phyloP scores from a whole-genome alignment of 352 stramenopile species.

The Pythium oligandrum region DNA sequence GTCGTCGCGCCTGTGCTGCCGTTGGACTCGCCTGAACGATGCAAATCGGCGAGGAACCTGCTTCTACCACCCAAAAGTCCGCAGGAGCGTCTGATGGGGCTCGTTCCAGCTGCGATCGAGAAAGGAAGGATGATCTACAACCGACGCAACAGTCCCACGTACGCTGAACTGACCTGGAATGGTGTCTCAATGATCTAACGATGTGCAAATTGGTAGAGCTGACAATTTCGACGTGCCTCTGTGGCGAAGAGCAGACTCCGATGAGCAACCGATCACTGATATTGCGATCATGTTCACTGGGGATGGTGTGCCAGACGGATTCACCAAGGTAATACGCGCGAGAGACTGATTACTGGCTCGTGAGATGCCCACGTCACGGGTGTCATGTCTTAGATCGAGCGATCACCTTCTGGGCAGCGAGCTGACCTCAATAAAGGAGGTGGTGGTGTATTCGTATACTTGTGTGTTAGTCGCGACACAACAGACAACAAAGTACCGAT shows the following conservation, averaged over 20 bases:
- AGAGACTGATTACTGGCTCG: not conserved
- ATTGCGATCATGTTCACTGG: conserved; percentile 76
- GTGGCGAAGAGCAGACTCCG: conserved; percentile 44
- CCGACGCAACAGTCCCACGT: conserved; percentile 29
- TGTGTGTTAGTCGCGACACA: conserved; percentile 58
- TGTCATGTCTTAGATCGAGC: conserved; percentile 47
- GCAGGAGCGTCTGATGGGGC: conserved; percentile 40
- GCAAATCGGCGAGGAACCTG: too few species aligned
- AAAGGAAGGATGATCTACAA: conserved; percentile 39
- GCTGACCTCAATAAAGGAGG: conserved; percentile 80
- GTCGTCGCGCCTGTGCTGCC: too few species aligned
- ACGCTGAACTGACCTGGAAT: conserved; percentile 9
- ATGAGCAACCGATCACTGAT: conserved; percentile 58
- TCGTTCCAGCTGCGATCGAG: conserved; percentile 40
- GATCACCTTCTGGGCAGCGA: conserved; percentile 62
- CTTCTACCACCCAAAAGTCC: conserved; percentile 24
- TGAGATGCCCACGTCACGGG: not conserved
- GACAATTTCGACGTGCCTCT: conserved; percentile 16
- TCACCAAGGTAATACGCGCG: conserved; percentile 45
- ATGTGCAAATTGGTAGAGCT: conserved; percentile 5
- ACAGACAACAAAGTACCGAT: conserved; percentile 52
- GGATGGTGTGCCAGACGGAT: conserved; percentile 61
- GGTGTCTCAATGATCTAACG: not conserved
- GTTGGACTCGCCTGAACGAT: too few species aligned
- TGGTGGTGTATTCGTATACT: conserved; percentile 72